A percentile compares a stretch with the other conserved stretches of the same genome.
These are phyloP conservation scores for Fusarium temperatum DNA, from an alignment of 2,329 filamentous ascomycete genomes.

Conservation along the genomic window DNA sequence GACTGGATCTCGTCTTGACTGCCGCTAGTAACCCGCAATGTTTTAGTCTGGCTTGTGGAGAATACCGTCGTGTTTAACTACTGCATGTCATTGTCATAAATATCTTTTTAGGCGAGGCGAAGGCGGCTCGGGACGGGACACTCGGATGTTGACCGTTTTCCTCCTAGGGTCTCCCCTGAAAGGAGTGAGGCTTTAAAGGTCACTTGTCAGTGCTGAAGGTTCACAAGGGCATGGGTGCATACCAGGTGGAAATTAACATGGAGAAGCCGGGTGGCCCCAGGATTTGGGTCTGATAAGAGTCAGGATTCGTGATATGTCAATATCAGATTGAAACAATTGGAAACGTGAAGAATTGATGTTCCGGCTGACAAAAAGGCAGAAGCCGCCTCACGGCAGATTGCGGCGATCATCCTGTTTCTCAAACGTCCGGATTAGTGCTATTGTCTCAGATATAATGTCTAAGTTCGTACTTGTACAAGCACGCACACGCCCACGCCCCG, in stretches of 20 bases:
- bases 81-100: background rate
- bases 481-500: constrained; percentile 16
- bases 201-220: background rate
- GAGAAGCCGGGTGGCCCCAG: background rate
- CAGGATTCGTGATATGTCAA: background rate
- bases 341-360: constrained; percentile 1
- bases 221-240: background rate
- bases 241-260: background rate
- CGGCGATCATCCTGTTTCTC: constrained; percentile 20
- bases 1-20: background rate
- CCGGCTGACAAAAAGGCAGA: background rate
- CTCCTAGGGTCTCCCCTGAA: background rate
- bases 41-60: background rate
- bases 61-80: background rate
- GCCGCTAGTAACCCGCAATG: background rate
- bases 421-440: constrained; percentile 1
- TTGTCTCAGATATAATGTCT: constrained; percentile 39
- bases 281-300: background rate
- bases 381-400: background rate
- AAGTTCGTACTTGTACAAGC: constrained; percentile 6
- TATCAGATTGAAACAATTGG: background rate
- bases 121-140: background rate
- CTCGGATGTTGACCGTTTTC: background rate
- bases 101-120: background rate
- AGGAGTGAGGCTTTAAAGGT: background rate